phyloP scores from a whole-genome alignment of 2,329 filamentous ascomycete genomes.

The Corynespora cassiicola region DNA sequence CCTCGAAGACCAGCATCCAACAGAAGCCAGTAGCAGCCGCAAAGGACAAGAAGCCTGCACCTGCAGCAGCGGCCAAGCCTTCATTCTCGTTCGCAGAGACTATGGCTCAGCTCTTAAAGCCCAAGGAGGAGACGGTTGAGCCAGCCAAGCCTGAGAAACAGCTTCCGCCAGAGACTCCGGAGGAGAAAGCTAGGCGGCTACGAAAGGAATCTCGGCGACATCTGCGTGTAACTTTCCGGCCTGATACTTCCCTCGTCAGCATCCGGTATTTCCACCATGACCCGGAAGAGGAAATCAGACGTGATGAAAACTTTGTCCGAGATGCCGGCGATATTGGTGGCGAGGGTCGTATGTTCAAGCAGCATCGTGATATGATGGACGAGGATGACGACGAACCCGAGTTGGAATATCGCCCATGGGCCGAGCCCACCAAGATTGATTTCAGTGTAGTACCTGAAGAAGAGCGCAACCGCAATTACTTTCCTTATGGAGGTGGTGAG shows the following conservation, averaged over 20 bases:
- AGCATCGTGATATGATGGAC: slow-evolving; percentile 70
- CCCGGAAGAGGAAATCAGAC: slow-evolving; percentile 71
- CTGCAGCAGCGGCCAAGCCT: slow-evolving; percentile 33
- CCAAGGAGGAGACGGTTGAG: slow-evolving; percentile 60
- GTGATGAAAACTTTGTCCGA: slow-evolving; percentile 71
- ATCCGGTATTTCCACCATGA: slow-evolving; percentile 76
- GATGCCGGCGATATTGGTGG: slow-evolving; percentile 76
- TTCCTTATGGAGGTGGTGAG: slow-evolving; percentile 53
- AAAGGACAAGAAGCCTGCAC: slow-evolving; percentile 37
- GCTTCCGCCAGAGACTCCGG: slow-evolving; percentile 66
- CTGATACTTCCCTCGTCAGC: slow-evolving; percentile 70
- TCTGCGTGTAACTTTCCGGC: slow-evolving; percentile 74
- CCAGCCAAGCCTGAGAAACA: slow-evolving; percentile 59
- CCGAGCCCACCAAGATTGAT: slow-evolving; percentile 46
- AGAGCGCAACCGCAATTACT: slow-evolving; percentile 53
- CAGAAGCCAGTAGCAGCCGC: slow-evolving; percentile 29
- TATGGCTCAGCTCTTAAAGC: slow-evolving; percentile 56
- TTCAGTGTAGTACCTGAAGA: slow-evolving; percentile 50
- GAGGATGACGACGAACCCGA: slow-evolving; percentile 66
- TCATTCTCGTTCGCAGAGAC: slow-evolving; percentile 48
- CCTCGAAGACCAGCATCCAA: slow-evolving; percentile 26
- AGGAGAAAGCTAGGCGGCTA: slow-evolving; percentile 71
- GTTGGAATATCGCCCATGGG: slow-evolving; percentile 37
- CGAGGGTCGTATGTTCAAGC: slow-evolving; percentile 62
- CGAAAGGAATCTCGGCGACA: slow-evolving; percentile 76